These are phyloP conservation scores for Mycena indigotica DNA, from an alignment of 768 basidiomycete genomes.

Conservation along the genomic window DNA sequence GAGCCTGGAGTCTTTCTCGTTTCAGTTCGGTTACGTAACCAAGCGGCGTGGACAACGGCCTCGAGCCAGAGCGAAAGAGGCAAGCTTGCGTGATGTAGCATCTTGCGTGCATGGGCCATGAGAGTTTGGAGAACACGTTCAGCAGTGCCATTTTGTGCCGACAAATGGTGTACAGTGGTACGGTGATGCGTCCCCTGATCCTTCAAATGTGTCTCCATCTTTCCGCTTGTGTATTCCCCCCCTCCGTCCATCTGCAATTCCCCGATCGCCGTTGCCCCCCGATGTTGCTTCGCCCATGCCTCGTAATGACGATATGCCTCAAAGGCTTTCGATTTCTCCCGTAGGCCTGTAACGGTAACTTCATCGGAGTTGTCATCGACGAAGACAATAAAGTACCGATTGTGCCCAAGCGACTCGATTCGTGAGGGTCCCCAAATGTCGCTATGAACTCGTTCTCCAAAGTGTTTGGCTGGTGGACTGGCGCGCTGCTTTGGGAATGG, in stretches of 20 bases:
- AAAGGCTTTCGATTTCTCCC: constrained; percentile 8
- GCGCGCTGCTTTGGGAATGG: constrained; percentile 3
- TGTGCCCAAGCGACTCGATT: background rate
- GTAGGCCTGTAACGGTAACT: background rate
- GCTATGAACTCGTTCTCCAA: constrained; percentile 22
- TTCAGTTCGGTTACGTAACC: constrained; percentile 20
- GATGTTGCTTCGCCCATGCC: constrained; percentile 11
- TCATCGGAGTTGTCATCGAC: constrained; percentile 23
- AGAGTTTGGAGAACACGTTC: constrained; percentile 29
- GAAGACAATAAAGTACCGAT: constrained; percentile 24
- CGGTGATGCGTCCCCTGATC: constrained; percentile 7
- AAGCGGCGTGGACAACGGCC: constrained; percentile 18
- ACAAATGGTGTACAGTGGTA: constrained; percentile 21
- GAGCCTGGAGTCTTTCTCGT: constrained; percentile 3
- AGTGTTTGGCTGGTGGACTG: background rate
- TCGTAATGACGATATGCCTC: constrained; percentile 9
- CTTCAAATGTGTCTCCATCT: constrained; percentile 17
- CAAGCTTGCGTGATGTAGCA: constrained; percentile 18
- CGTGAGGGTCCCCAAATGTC: constrained; percentile 27
- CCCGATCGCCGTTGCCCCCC: constrained; percentile 11
- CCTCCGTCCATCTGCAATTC: constrained; percentile 24
- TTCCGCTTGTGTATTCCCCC: constrained; percentile 26
- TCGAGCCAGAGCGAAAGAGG: constrained; percentile 26
- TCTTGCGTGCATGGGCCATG: constrained; percentile 19
- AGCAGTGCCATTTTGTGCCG: constrained; percentile 33